Evolutionary conservation across 139 green algal species (phyloP).

Genomic region (Chlorella sp.): DNA sequence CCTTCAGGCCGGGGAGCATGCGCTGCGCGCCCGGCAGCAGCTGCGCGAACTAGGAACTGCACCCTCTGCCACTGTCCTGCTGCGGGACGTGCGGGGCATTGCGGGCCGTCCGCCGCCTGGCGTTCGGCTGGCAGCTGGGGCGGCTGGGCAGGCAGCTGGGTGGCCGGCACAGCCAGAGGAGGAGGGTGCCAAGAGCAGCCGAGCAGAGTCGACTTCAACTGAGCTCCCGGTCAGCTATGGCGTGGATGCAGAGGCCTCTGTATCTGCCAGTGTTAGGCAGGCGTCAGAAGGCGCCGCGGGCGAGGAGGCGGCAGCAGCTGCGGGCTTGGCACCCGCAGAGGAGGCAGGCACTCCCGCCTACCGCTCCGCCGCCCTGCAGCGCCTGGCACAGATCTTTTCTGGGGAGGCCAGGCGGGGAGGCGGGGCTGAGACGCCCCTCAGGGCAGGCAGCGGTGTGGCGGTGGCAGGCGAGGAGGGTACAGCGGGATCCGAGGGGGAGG

Average conservation of each 20-base stretch:
- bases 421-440: neutral
- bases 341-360: neutral
- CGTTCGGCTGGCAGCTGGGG: neutral
- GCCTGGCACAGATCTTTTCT: slow-evolving; percentile 21
- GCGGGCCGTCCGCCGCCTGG: neutral
- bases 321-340: neutral
- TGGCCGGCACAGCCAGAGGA: neutral
- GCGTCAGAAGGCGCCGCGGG: neutral
- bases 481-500: neutral
- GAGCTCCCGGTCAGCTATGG: neutral
- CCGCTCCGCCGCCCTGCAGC: slow-evolving; percentile 22
- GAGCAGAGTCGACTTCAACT: neutral
- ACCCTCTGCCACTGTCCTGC: neutral
- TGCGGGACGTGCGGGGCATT: slow-evolving; percentile 17
- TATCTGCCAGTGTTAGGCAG: neutral
- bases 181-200: neutral
- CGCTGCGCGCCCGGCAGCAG: neutral
- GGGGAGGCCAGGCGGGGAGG: neutral
- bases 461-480: neutral
- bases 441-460: neutral
- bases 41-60: neutral
- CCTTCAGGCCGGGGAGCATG: neutral
- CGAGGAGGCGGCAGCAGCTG: neutral
- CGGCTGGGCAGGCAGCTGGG: neutral
- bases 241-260: neutral